Conservation (phyloP, 768 basidiomycete genomes). For the Podaxis rugospora region DNA sequence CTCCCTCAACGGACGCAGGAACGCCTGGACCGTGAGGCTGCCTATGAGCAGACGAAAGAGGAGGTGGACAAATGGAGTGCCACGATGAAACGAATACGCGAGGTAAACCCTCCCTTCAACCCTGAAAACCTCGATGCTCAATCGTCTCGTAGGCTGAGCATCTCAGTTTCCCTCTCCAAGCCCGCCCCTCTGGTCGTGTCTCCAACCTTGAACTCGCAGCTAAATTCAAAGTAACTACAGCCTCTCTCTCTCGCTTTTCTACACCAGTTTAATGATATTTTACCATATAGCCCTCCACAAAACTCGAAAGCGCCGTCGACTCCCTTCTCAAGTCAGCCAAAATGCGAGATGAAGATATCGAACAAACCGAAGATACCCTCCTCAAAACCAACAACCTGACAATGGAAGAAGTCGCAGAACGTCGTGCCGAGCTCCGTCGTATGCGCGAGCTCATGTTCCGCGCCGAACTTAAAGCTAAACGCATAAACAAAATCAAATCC, state of each 20-base stretch:
- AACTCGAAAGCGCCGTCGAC: constrained; percentile 82
- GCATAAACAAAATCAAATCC: constrained; percentile 93
- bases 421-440: constrained; percentile 76
- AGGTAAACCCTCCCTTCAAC: constrained; percentile 40
- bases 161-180: constrained; percentile 82
- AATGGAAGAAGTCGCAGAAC: constrained; percentile 80
- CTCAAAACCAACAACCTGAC: constrained; percentile 78
- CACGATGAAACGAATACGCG: constrained; percentile 88
- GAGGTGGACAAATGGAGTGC: constrained; percentile 93
- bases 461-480: constrained; percentile 85
- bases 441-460: constrained; percentile 94
- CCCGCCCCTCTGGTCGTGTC: constrained; percentile 43
- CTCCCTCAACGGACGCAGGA: constrained; percentile 86
- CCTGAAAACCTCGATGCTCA: constrained; percentile 1
- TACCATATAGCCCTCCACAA: constrained; percentile 64
- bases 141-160: constrained; percentile 63
- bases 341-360: constrained; percentile 77
- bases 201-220: constrained; percentile 76
- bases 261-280: background rate
- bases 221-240: constrained; percentile 69
- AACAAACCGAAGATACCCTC: constrained; percentile 63
- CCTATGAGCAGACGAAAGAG: constrained; percentile 88
- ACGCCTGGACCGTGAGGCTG: constrained; percentile 87
- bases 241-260: background rate
- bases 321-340: constrained; percentile 77